Conservation (phyloP, 768 basidiomycete genomes). For the Trametes villosa region DNA sequence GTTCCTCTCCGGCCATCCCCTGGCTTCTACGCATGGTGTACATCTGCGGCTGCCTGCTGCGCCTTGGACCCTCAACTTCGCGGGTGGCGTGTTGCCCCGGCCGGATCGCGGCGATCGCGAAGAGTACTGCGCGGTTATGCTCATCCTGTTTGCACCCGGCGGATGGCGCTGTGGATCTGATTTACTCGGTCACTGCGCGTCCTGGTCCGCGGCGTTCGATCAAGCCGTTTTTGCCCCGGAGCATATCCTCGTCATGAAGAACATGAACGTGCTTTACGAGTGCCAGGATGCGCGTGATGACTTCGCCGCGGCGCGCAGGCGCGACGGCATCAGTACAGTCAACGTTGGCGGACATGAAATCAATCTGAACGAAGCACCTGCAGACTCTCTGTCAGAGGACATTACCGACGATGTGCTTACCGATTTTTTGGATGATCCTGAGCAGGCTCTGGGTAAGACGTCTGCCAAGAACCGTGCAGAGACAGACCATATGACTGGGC, state of each 20-base stretch:
- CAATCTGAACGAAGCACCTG: too few relatives aligned
- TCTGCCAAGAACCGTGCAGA: too few relatives aligned
- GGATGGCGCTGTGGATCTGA: neutral
- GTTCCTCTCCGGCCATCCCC: neutral
- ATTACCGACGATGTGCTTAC: too few relatives aligned
- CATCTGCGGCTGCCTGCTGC: neutral
- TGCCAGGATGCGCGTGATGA: slow-evolving; percentile 42
- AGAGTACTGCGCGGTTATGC: neutral
- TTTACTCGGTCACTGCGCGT: neutral
- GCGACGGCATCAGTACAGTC: neutral
- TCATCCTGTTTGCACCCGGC: neutral
- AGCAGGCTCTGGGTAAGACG: too few relatives aligned
- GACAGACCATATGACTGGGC: too few relatives aligned
- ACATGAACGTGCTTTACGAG: slow-evolving; percentile 20
- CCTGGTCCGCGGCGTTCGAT: neutral
- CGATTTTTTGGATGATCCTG: too few relatives aligned
- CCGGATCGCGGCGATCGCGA: neutral
- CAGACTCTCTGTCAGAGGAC: too few relatives aligned
- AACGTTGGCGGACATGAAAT: neutral
- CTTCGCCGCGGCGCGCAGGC: slow-evolving; percentile 10
- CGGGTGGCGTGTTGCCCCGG: neutral
- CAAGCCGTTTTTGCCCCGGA: slow-evolving; percentile 22
- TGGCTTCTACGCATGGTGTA: neutral
- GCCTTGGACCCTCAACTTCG: neutral
- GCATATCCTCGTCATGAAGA: slow-evolving; percentile 28